Base-by-base conservation (phyloP, 1,139 yeast genomes). In the Diutina sp. region DNA sequence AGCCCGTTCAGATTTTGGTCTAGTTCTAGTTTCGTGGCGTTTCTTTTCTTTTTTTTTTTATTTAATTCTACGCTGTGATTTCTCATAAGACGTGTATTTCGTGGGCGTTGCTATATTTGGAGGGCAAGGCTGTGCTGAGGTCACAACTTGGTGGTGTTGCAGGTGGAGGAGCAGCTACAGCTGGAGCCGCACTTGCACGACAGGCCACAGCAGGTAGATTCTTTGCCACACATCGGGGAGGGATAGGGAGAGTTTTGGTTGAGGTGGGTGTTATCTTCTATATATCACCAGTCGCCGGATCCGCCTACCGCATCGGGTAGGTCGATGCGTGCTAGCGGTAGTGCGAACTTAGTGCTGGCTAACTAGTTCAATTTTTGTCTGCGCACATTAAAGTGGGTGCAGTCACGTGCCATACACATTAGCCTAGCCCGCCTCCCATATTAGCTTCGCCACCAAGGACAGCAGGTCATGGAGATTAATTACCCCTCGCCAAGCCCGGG, bases 121-220 rank as follows among this genome's bases (percentile, higher is more conserved):
- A 28, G 16, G 29, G 29, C n/a, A 28, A 14, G 28, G 51, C 18
- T 46, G 32, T 16, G 51, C 29, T 12, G 12, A 11, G 41, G 41
- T 57, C 61, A 72, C 61, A 73, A 71, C 60, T 72, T 73, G 57
- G 77, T 72, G 57, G 76, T 73, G 66, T 73, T 72, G 61, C 77
- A 72, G 4, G 76, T 68, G 21, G 71, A 65, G 60, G 41, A 6
- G 32, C 78, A 74, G 44, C 68, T 63, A 59, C 79, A 75, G 4
- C 67, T 61, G 41, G 77, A 69, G 6, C 79, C 78, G 65, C 79
- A 75, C 63, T 74, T 74, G 64, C 79, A 75, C 46, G 60, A 52
- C 16, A 55, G 29, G 32, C 56, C 54, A 59, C 78, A 73, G 57
- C 77, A 72, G 46, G 45, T 44, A 32, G 48, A 29, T 53, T 35